Evolutionary conservation across 768 basidiomycete species (phyloP), one percentile per base, ranked within the genome.

Genomic region (Termitomyces sp.): DNA sequence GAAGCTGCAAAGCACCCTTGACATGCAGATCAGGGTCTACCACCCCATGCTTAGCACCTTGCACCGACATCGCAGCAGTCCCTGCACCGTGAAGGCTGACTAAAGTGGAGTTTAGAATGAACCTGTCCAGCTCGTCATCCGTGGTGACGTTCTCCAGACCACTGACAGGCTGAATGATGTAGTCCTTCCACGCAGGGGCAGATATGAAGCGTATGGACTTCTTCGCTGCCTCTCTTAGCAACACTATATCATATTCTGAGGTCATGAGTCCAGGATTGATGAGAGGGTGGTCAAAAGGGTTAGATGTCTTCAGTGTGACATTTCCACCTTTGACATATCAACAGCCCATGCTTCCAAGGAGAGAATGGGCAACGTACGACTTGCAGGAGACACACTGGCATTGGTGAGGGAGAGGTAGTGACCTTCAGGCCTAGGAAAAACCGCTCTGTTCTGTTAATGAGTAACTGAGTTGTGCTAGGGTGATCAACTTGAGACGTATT

Each of bases 231-330:
- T 68, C 64, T 10, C 64, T 59, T 39, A 71, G 57, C 5, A 64
- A n/a, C n/a, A n/a, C n/a, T n/a, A n/a, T n/a, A n/a, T n/a, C n/a
- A n/a, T n/a, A n/a, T n/a, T n/a, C n/a, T n/a, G n/a, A n/a, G n/a
- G n/a, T n/a, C n/a, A n/a, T n/a, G n/a, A n/a, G n/a, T n/a, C n/a
- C n/a, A n/a, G n/a, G n/a, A n/a, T n/a, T n/a, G n/a, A n/a, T n/a
- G n/a, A n/a, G n/a, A n/a, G n/a, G n/a, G n/a, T n/a, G 39, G 44
- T 68, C 70, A 65, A 80, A 80, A 22, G 76, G 68, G 58, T 72
- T 65, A 16, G 69, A 72, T 13, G 76, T 75, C 42, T 67, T 74
- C 62, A 79, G 48, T 3, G 65, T 64, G 16, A 70, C 26, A 10
- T 53, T 56, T 10, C 69, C 69, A 43, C 68, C 68, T 68, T 26